Evolutionary conservation across 345 rosid genomes (phyloP).

Genomic region (Cardiospermum halicacabum): DNA sequence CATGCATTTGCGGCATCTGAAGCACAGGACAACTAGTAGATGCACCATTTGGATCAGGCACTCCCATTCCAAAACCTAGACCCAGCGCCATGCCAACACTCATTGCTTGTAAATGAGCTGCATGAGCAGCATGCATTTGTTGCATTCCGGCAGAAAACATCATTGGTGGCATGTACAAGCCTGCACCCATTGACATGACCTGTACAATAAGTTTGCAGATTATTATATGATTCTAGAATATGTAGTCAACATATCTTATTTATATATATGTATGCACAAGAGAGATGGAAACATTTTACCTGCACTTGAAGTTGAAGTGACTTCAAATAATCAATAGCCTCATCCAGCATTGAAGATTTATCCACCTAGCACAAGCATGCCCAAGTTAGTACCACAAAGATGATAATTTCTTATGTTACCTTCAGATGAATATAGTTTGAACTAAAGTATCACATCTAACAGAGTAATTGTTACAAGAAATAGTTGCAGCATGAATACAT

Average conservation of each 20-base stretch:
- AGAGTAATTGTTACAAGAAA: not conserved
- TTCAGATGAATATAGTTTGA: not conserved
- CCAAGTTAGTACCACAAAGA: conserved; percentile 13
- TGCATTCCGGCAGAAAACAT: conserved; percentile 67
- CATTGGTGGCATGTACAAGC: conserved; percentile 72
- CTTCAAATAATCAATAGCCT: conserved; percentile 90
- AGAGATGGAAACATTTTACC: conserved; percentile 31
- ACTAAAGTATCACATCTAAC: not conserved
- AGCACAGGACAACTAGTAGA: conserved; percentile 40
- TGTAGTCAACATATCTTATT: no score
- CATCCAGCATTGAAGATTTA: conserved; percentile 96
- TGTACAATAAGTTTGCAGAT: conserved; percentile 25
- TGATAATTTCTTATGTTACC: not conserved
- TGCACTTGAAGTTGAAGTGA: conserved; percentile 88
- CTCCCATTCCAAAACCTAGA: conserved; percentile 56
- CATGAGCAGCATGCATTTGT: conserved; percentile 54
- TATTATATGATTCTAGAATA: no score
- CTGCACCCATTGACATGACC: conserved; percentile 85
- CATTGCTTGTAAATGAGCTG: conserved; percentile 44
- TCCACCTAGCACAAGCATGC: conserved; percentile 55
- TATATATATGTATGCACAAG: no score
- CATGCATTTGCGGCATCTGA: conserved; percentile 45
- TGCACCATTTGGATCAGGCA: conserved; percentile 47
- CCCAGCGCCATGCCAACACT: conserved; percentile 69
- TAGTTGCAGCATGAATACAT: not conserved